These are phyloP conservation scores for Cerrena zonata DNA, from an alignment of 1,284 basidiomycete species.

Conservation along the genomic window DNA sequence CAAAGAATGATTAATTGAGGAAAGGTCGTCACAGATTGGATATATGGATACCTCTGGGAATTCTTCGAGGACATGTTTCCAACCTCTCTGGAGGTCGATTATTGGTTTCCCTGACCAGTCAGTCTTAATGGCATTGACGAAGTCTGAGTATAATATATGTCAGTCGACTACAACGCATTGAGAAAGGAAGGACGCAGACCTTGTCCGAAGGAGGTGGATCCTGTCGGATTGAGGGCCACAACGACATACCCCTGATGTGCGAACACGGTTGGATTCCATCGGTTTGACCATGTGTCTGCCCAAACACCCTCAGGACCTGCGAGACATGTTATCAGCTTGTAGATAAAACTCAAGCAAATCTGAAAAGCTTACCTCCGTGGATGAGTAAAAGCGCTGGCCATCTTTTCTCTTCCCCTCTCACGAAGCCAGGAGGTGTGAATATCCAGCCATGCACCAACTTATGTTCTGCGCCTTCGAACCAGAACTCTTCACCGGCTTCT, in stretches of 20 bases:
- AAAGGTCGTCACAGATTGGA: too few relatives aligned
- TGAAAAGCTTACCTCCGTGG: constrained; percentile 50
- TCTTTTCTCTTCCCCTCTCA: constrained; percentile 59
- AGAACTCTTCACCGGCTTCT: constrained; percentile 68
- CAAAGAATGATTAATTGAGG: too few relatives aligned
- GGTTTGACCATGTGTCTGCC: constrained; percentile 77
- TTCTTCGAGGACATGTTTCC: constrained; percentile 61
- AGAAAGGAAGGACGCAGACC: constrained; percentile 31
- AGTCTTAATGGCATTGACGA: constrained; percentile 73
- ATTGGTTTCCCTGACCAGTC: constrained; percentile 88
- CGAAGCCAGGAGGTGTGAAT: constrained; percentile 73
- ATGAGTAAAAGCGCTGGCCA: constrained; percentile 73
- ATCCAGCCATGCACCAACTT: constrained; percentile 78
- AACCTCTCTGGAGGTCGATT: constrained; percentile 72
- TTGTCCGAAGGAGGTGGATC: constrained; percentile 85
- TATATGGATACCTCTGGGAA: too few relatives aligned
- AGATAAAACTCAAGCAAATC: constrained; percentile 2
- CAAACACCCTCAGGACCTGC: constrained; percentile 73
- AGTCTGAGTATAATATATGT: constrained; percentile 38
- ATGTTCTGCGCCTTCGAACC: constrained; percentile 75
- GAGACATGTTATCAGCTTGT: constrained; percentile 14
- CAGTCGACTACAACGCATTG: too few relatives aligned
- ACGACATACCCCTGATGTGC: constrained; percentile 81
- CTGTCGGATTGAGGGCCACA: constrained; percentile 83
- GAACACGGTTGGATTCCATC: constrained; percentile 86